These are phyloP conservation scores for Leptographium radiaticola DNA, from an alignment of 2,329 filamentous ascomycete genomes.

Conservation along the genomic window DNA sequence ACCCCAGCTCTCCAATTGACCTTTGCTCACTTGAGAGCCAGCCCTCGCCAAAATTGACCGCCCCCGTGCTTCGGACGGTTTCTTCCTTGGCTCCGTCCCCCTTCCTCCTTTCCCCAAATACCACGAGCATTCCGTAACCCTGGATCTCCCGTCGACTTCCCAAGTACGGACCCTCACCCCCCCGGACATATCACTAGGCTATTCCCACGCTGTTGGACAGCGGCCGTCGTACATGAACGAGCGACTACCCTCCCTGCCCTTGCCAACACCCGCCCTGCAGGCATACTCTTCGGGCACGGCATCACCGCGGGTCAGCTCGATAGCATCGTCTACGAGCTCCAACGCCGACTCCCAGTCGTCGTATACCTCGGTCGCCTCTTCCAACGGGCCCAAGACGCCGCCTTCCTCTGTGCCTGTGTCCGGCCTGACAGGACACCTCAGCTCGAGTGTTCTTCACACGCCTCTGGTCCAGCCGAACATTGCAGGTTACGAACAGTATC, in stretches of 20 bases:
- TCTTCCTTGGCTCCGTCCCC: too few relatives aligned
- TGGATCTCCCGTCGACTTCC: conserved; percentile 83
- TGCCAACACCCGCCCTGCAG: conserved; percentile 51
- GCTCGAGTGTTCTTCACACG: conserved; percentile 23
- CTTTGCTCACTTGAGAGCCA: too few relatives aligned
- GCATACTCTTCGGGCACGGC: conserved; percentile 59
- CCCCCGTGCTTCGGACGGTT: too few relatives aligned
- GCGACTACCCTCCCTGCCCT: conserved; percentile 57
- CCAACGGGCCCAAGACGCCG: conserved; percentile 55
- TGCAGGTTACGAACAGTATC: conserved; percentile 29
- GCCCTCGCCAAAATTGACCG: too few relatives aligned
- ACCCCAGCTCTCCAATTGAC: too few relatives aligned
- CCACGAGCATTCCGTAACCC: conserved; percentile 49
- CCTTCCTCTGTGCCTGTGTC: conserved; percentile 54
- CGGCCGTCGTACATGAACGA: conserved; percentile 57
- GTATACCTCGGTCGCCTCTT: conserved; percentile 40
- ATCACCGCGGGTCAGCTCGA: conserved; percentile 64
- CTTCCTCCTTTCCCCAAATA: neutral
- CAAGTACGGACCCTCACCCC: conserved; percentile 70
- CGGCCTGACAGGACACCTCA: neutral
- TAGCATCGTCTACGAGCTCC: conserved; percentile 45
- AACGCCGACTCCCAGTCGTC: conserved; percentile 40
- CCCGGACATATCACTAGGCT: conserved; percentile 58
- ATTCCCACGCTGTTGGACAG: conserved; percentile 46
- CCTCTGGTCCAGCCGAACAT: conserved; percentile 23